Base-by-base conservation (phyloP, 2,329 filamentous ascomycete genomes). In the Sphaerulina vaccinii region DNA sequence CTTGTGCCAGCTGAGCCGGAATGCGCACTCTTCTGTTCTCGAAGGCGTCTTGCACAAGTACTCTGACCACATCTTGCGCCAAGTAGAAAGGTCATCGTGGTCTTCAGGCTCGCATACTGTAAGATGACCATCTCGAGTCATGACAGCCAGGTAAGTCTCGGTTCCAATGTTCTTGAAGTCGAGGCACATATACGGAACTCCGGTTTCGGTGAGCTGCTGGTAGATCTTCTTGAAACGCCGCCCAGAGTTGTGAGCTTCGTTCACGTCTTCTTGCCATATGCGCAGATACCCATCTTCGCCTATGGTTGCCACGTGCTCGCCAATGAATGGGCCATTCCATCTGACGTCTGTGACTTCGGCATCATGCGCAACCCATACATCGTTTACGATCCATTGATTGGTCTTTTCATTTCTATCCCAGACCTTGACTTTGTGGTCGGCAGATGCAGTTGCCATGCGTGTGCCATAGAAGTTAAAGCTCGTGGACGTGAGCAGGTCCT, bases 391-490 rank as follows among this genome's bases (percentile, higher is more conserved):
- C 89, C 90, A 96, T 51, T 82, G 76, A 36, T 84, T 83, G 62
- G 90, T 86, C 60, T 85, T 77, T 52, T 80, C 84, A 66, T 93
- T 86, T 41, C 86, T 81, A 71, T 92, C 89, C 80, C 92, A 96
- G 57, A 96, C 87, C 67, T 91, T 90, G 65, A 97, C 86, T 69
- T 87, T 89, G 70, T 95, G 92, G 70, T 97, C 92, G 15, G 92
- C 88, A 15, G 90, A 93, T 27, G 90, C 90, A 2, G 90, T 93
- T 36, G 91, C 88, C 76, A 92, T 91, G 62, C 91, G 88, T 64
- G 90, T 91, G 62, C 91, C 92, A 70, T 95, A 95, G 60, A 85
- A 85, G 71, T 96, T 96, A 79, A 95, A 95, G 60, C 89, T 86
- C 55, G 92, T 85, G 49, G 89, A 86, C 59, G 91, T 85, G 45